Evolutionary conservation across 2,329 filamentous ascomycete species (phyloP).

Genomic region (Pestalotiopsis sp.): DNA sequence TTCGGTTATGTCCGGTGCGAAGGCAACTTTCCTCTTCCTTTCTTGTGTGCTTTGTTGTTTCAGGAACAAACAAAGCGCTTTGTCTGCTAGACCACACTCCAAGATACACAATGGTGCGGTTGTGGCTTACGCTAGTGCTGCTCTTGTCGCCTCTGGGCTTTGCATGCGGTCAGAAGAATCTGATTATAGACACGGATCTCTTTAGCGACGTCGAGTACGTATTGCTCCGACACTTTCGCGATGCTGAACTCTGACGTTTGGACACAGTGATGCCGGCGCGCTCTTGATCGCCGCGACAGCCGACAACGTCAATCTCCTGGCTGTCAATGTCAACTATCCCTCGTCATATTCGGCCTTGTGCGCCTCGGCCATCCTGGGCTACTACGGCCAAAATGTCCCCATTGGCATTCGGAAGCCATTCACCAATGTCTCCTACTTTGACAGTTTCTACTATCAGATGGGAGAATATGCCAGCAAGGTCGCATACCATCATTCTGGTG

Average conservation of each 20-base stretch:
- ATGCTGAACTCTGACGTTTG: neutral
- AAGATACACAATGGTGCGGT: neutral
- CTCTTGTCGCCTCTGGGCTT: neutral
- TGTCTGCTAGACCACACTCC: neutral
- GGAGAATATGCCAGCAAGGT: slow-evolving; percentile 51
- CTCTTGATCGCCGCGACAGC: slow-evolving; percentile 44
- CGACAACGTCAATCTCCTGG: slow-evolving; percentile 38
- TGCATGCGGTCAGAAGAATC: slow-evolving; percentile 31
- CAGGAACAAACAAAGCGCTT: neutral
- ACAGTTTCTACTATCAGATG: slow-evolving; percentile 37
- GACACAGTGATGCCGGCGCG: slow-evolving; percentile 40
- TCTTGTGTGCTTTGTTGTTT: neutral
- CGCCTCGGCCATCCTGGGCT: slow-evolving; percentile 30
- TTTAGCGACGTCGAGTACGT: slow-evolving; percentile 49
- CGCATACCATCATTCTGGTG: slow-evolving; percentile 42
- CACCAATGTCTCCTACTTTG: slow-evolving; percentile 45
- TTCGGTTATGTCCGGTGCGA: neutral
- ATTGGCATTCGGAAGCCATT: slow-evolving; percentile 37
- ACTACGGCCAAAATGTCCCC: slow-evolving; percentile 19
- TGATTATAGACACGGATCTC: slow-evolving; percentile 50
- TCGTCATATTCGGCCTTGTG: slow-evolving; percentile 41
- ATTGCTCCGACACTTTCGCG: neutral
- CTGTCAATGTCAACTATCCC: slow-evolving; percentile 43
- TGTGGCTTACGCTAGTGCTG: neutral
- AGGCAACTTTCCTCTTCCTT: neutral